Base-by-base conservation (phyloP, 768 basidiomycete genomes). In the Kwoniella bestiolae region DNA sequence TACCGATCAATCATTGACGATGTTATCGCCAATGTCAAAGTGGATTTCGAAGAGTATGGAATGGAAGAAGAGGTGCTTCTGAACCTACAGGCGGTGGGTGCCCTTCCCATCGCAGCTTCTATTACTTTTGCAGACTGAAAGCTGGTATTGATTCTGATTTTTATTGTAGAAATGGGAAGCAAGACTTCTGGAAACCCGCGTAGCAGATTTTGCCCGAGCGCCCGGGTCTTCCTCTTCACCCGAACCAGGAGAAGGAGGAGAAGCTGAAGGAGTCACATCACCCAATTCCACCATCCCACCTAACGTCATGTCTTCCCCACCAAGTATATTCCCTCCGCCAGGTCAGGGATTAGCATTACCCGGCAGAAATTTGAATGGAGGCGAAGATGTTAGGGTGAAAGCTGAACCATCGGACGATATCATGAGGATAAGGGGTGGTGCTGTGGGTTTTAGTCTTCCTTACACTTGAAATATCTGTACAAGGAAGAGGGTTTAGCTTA, bases 1-100 rank as follows among this genome's bases (percentile, higher is more conserved):
- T 99, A 99, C 83, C 91, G 95, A 70, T 81, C 87, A 65, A 90
- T 99, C 82, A 97, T 99, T 83, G 93, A 96, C 87, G 93, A 97
- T 83, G 94, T 98, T 71, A 90, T 98, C 74, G 82, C 83, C 32
- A 84, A 86, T 72, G 91, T 95, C 84, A 91, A 91, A 83, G 84
- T 87, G 82, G 94, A 97, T 80, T 99, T 98, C 83, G 94, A 98
- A 80, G 93, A 95, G 79, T 94, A 91, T 76, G 96, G 96, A 67
- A 90, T 99, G 69, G 85, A 88, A 79, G 90, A 97, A 80, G 91
- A 93, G 21, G 89, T 98, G 63, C 84, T 97, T 51, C 88, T 88
- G 71, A 90, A 92, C 56, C 84, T 99, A 62, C 92, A 95, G 83
- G 87, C 87, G 70, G 94, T 95, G 83, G 85, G 90, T n/a, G n/a